Percentiles rank a stretch among this genome's conserved stretches.
Evolutionary conservation across 805 yeast genomes (phyloP).

Genomic region (Candida dajiaensis): DNA sequence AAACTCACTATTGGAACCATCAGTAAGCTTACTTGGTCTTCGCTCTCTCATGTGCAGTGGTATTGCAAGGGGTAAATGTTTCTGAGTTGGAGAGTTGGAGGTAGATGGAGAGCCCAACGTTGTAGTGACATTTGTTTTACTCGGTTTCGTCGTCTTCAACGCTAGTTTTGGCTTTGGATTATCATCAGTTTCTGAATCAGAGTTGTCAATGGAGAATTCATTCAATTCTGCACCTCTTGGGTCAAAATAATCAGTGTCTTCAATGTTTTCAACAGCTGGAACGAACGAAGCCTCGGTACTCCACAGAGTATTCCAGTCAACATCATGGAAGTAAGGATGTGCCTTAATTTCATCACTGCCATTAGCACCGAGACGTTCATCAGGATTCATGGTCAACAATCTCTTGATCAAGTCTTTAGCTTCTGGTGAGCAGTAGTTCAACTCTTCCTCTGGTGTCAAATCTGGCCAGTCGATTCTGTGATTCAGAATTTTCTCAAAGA

Average conservation of each 20-base stretch:
- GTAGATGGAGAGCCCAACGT: conserved; percentile 25
- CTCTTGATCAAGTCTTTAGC: conserved; percentile 71
- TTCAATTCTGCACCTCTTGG: conserved; percentile 76
- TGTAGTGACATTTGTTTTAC: conserved; percentile 15
- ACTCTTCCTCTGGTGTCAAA: conserved; percentile 46
- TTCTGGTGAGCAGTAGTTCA: conserved; percentile 48
- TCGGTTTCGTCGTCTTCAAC: not conserved
- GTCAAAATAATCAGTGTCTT: conserved; percentile 88
- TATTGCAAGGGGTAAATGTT: conserved; percentile 40
- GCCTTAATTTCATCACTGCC: conserved; percentile 74
- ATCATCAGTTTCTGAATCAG: conserved; percentile 23
- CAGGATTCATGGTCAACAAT: conserved; percentile 60
- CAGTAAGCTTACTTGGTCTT: conserved; percentile 66
- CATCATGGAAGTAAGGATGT: conserved; percentile 71
- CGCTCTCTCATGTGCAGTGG: conserved; percentile 62
- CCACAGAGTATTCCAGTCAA: conserved; percentile 72
- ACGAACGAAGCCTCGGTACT: conserved; percentile 74
- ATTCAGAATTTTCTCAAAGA: conserved; percentile 72
- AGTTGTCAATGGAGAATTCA: conserved; percentile 45
- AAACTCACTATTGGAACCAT: conserved; percentile 60
- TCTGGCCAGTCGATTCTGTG: conserved; percentile 84
- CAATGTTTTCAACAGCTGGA: conserved; percentile 75
- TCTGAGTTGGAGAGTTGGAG: conserved; percentile 28
- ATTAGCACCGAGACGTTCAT: conserved; percentile 63
- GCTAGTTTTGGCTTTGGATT: not conserved